Evolutionary conservation across 2,329 filamentous ascomycete genomes (phyloP), one percentile per base, ranked within the genome.

Genomic region (Aureobasidium vineae): DNA sequence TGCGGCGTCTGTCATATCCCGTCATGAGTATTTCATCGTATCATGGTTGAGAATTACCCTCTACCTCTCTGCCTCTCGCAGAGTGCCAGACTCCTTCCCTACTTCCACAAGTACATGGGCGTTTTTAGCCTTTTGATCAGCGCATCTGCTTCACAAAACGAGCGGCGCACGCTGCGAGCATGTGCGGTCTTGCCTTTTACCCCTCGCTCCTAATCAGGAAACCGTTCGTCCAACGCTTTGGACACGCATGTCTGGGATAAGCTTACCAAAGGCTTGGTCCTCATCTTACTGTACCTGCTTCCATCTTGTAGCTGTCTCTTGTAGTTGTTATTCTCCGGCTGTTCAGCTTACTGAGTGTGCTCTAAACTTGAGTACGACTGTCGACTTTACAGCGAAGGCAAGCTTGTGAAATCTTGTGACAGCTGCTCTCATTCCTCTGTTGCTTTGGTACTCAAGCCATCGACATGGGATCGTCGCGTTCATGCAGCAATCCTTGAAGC

Each of bases 101-200:
- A 16, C 21, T 38, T 11, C 28, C 16, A 49, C 6, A 43, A 19
- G 21, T 59, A 45, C 54, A 59, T 13, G 26, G 40, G 40, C 54
- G 40, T 38, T 33, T 45, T 59, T 61, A 49, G 21, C 41, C 57
- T 61, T 61, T 61, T 45, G 57, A 47, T 61, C 57, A 47, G 8
- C 57, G 38, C 41, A 38, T n/a, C 28, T 61, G 36, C 19, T 4
- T 49, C 41, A 49, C n/a, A 28, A 47, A 61, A 61, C 41, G 57
- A 49, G 57, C 57, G 38, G 31, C 43, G 57, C 57, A 61, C 57
- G 57, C 43, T 33, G 41, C 10, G 43, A n/a, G n/a, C 57, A 61
- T 61, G 57, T 61, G 57, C 26, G 54, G 40, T n/a, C 54, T 59
- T 59, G 16, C 54, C 41, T 61, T 47, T 61, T 61, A 61, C 57